Conservation (phyloP, 805 yeast genomes). For the Yarrowia phangngaensis region DNA sequence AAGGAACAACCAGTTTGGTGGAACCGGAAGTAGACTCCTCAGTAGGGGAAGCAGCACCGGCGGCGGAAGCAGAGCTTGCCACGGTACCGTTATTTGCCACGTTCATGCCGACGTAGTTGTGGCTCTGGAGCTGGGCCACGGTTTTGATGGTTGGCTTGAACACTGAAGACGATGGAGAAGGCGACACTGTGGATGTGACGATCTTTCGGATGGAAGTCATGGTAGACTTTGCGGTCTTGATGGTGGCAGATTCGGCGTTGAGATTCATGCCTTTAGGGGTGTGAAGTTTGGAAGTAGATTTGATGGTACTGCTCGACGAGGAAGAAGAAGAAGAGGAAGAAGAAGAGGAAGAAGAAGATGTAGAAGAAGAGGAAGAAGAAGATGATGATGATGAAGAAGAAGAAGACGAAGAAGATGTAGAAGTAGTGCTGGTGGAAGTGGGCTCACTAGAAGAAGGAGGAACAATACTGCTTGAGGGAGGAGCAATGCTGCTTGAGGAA, state of each 20-base stretch:
- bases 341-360: background rate
- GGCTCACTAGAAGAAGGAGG: too few relatives aligned
- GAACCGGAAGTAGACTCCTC: constrained; percentile 8
- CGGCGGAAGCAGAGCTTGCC: background rate
- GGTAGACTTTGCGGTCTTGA: background rate
- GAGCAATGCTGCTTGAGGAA: too few relatives aligned
- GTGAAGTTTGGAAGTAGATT: constrained; percentile 1
- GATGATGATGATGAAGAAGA: constrained; percentile 1
- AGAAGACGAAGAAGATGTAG: constrained; percentile 1
- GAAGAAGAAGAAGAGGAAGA: background rate
- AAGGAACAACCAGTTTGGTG: constrained; percentile 9
- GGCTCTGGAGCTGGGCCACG: constrained; percentile 6
- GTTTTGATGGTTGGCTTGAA: constrained; percentile 21
- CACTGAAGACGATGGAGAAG: constrained; percentile 11
- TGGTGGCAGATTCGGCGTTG: constrained; percentile 7
- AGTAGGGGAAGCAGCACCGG: constrained; percentile 4
- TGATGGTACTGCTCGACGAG: constrained; percentile 5
- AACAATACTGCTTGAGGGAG: too few relatives aligned
- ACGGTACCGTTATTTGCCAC: constrained; percentile 20
- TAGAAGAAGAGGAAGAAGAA: background rate
- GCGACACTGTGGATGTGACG: background rate
- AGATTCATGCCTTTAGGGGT: constrained; percentile 1
- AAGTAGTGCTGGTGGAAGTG: too few relatives aligned
- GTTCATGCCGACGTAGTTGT: constrained; percentile 14
- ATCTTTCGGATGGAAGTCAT: background rate